Evolutionary conservation across 176 grass and related monocot species (phyloP).

Genomic region (Oryza rufipogon): DNA sequence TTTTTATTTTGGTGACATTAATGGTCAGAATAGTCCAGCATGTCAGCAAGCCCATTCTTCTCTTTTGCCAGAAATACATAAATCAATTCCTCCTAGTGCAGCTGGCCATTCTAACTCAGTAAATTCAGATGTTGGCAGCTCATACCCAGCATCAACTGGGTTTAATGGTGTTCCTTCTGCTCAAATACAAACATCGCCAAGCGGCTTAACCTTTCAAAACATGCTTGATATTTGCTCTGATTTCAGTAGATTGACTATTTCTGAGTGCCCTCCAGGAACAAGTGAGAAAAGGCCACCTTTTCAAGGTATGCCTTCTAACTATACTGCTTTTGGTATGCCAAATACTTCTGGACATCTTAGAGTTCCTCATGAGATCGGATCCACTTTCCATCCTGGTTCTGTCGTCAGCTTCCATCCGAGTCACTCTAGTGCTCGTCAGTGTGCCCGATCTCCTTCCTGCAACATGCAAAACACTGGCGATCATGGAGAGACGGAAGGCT

Average conservation of each 20-base stretch:
- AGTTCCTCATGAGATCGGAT: conserved; percentile 24
- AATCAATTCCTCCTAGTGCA: conserved; percentile 40
- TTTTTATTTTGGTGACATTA: conserved; percentile 41
- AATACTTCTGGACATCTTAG: conserved; percentile 41
- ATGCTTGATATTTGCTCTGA: conserved; percentile 39
- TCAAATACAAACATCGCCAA: conserved; percentile 37
- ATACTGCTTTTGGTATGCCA: conserved; percentile 28
- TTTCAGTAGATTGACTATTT: conserved; percentile 39
- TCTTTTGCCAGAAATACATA: conserved; percentile 42
- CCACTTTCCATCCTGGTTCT: conserved; percentile 40
- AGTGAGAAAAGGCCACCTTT: conserved; percentile 4
- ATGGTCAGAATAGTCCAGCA: conserved; percentile 31
- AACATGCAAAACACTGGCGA: conserved; percentile 33
- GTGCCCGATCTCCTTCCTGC: conserved; percentile 28
- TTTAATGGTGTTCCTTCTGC: conserved; percentile 37
- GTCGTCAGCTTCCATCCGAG: conserved; percentile 37
- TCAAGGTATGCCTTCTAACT: conserved; percentile 11
- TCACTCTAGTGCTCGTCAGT: conserved; percentile 43
- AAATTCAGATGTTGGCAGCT: conserved; percentile 40
- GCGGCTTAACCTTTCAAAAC: conserved; percentile 35
- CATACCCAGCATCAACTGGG: conserved; percentile 14
- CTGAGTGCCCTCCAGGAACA: conserved; percentile 25
- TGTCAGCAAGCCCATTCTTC: conserved; percentile 46
- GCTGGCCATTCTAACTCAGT: conserved; percentile 36
- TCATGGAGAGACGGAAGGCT: conserved; percentile 38